Conservation (phyloP, 2,329 filamentous ascomycete genomes). For the Orbilia quercus region DNA sequence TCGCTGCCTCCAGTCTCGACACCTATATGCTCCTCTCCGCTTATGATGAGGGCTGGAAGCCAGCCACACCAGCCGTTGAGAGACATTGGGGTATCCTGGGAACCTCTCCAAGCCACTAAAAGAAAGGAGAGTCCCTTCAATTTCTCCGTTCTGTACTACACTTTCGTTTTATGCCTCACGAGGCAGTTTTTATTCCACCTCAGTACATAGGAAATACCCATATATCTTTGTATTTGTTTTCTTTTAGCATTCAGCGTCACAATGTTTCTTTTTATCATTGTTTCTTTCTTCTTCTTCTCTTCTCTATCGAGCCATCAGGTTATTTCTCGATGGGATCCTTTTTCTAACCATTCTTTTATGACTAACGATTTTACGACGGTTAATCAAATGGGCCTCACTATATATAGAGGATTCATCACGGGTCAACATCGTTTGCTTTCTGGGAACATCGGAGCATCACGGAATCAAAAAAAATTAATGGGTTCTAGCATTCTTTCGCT, state of each 20-base stretch:
- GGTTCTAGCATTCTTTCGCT: constrained; percentile 22
- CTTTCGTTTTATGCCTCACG: neutral
- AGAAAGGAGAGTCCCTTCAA: neutral
- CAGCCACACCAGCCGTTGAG: constrained; percentile 72
- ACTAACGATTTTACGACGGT: constrained; percentile 22
- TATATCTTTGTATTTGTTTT: constrained; percentile 12
- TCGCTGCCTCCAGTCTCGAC: constrained; percentile 65
- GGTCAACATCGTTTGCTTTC: constrained; percentile 30
- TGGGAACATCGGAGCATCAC: constrained; percentile 40
- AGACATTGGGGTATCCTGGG: constrained; percentile 76
- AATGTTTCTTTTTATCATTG: neutral
- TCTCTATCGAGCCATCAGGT: constrained; percentile 37
- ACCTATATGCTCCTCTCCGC: constrained; percentile 78
- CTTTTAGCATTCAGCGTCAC: neutral
- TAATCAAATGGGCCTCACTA: constrained; percentile 11
- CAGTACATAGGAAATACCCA: constrained; percentile 40
- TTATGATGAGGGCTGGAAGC: constrained; percentile 84
- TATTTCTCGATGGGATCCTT: constrained; percentile 25
- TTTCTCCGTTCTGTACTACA: neutral
- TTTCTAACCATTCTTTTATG: constrained; percentile 37
- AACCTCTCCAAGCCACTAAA: constrained; percentile 36
- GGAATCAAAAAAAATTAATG: constrained; percentile 28
- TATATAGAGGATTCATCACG: constrained; percentile 12
- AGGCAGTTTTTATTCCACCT: neutral
- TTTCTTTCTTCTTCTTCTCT: constrained; percentile 12